Evolutionary conservation across 2,329 filamentous ascomycete genomes (phyloP).

Genomic region (Shiraia sp.): DNA sequence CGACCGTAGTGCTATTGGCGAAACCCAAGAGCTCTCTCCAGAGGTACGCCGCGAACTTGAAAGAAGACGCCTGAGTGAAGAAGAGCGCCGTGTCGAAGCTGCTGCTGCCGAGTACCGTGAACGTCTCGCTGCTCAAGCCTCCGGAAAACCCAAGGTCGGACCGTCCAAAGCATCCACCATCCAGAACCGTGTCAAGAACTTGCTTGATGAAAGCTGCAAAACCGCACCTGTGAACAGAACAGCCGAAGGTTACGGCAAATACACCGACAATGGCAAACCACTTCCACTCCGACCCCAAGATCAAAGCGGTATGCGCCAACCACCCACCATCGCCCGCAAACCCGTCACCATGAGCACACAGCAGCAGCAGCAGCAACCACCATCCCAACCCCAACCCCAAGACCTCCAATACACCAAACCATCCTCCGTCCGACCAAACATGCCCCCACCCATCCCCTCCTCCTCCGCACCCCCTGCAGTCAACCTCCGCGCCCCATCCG

Average conservation of each 20-base stretch:
- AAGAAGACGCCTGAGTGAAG: conserved; percentile 76
- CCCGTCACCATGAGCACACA: conserved; percentile 44
- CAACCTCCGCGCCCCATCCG: conserved; percentile 34
- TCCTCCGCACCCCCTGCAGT: conserved; percentile 40
- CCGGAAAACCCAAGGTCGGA: conserved; percentile 47
- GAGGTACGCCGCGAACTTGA: conserved; percentile 92
- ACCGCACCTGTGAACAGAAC: conserved; percentile 66
- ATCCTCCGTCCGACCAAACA: conserved; percentile 23
- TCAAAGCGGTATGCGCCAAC: conserved; percentile 21
- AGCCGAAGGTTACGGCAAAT: conserved; percentile 87
- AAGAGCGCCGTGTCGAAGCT: conserved; percentile 86
- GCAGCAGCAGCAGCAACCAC: conserved; percentile 3
- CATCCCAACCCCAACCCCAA: background rate
- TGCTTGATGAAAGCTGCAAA: conserved; percentile 72
- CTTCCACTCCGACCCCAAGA: conserved; percentile 37
- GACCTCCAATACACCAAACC: conserved; percentile 36
- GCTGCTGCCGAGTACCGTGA: conserved; percentile 87
- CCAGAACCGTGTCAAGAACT: conserved; percentile 84
- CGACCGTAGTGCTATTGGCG: conserved; percentile 65
- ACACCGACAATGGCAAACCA: conserved; percentile 59
- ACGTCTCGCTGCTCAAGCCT: conserved; percentile 67
- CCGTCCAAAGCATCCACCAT: conserved; percentile 76
- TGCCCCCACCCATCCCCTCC: conserved; percentile 27
- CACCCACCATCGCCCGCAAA: conserved; percentile 50
- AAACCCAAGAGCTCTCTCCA: conserved; percentile 74